phyloP scores from a whole-genome alignment of 1,139 yeast species.

The Kodamaea plutei region DNA sequence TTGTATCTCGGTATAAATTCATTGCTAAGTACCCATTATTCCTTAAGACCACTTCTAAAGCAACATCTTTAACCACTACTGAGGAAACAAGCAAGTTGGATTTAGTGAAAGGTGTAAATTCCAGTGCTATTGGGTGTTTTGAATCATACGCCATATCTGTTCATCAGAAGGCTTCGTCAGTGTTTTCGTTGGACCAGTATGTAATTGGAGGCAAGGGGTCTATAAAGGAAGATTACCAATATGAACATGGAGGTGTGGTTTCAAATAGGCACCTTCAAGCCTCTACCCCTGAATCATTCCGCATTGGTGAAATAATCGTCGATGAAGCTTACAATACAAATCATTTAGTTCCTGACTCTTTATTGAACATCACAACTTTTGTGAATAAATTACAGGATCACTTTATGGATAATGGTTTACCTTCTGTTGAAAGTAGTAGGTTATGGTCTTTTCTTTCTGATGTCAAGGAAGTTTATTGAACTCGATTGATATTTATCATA shows the following conservation, averaged over 20 bases:
- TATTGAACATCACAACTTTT: constrained; percentile 1
- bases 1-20: too few species aligned
- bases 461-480: too few species aligned
- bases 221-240: constrained; percentile 1
- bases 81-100: constrained; percentile 3
- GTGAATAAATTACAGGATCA: not conserved
- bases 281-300: not conserved
- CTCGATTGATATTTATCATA: too few species aligned
- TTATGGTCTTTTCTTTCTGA: too few species aligned
- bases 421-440: too few species aligned
- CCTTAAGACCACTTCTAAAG: not conserved
- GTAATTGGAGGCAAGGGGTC: constrained; percentile 3
- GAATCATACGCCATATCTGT: too few species aligned
- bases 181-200: constrained; percentile 1
- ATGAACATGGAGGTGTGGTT: not conserved
- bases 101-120: constrained; percentile 4
- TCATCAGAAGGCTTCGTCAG: constrained; percentile 1
- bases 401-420: too few species aligned
- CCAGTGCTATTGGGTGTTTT: too few species aligned
- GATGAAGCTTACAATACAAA: not conserved
- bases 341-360: not conserved
- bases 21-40: constrained; percentile 2
- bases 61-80: not conserved
- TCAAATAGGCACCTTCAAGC: not conserved
- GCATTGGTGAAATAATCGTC: constrained; percentile 1